phyloP scores from a whole-genome alignment of 257 asterid genomes.

The Nicotiana benthamiana region DNA sequence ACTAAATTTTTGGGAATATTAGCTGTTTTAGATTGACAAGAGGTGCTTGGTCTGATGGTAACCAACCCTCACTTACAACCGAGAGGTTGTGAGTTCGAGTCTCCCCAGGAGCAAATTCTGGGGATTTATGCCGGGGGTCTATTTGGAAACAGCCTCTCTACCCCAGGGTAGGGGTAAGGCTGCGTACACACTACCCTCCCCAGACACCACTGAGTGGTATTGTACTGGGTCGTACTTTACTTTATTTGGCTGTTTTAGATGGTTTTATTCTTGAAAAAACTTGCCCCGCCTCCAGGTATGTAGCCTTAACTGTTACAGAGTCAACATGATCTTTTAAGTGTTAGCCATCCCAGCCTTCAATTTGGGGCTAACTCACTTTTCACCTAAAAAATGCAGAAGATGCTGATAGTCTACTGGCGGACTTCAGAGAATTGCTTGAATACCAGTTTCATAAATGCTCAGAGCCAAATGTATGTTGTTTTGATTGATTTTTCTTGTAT shows the following conservation, averaged over 20 bases:
- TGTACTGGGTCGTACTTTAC: too few relatives aligned
- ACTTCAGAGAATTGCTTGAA: constrained; percentile 43
- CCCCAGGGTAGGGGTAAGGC: too few relatives aligned
- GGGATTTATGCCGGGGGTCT: too few relatives aligned
- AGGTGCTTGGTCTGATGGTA: too few relatives aligned
- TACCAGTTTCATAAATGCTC: constrained; percentile 34
- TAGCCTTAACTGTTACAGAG: neutral
- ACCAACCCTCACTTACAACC: too few relatives aligned
- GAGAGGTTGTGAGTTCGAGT: too few relatives aligned
- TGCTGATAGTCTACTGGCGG: constrained; percentile 45
- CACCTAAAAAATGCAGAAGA: constrained; percentile 37
- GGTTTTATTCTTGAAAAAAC: neutral
- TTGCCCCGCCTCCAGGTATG: neutral
- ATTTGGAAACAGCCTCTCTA: too few relatives aligned
- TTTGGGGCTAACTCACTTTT: neutral
- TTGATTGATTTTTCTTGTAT: neutral
- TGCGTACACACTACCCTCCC: too few relatives aligned
- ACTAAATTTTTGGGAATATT: neutral
- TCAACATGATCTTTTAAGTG: neutral
- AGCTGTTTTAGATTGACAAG: too few relatives aligned
- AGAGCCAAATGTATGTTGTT: constrained; percentile 33
- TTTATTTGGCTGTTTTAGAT: neutral
- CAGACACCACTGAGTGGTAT: too few relatives aligned
- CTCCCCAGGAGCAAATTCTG: too few relatives aligned
- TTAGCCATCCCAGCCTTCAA: neutral